Percentiles rank a stretch among this genome's conserved stretches.
phyloP scores from a whole-genome alignment of 805 yeast genomes.

The Metschnikowia amazonensis region DNA sequence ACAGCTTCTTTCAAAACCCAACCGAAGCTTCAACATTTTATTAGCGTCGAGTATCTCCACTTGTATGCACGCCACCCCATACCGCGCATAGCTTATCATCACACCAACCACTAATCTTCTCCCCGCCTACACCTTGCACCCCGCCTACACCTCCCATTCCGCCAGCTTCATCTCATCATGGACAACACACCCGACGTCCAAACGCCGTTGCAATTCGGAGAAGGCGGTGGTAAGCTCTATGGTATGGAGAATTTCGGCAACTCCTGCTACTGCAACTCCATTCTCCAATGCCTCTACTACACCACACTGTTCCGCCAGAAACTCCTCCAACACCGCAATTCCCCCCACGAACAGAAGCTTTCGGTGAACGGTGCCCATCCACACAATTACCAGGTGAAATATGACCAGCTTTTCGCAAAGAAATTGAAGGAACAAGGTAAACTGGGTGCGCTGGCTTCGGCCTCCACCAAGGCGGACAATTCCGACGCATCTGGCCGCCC shows the following conservation, averaged over 20 bases:
- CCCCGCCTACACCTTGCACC: too few species aligned
- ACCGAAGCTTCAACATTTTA: not conserved
- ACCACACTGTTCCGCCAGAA: conserved; percentile 63
- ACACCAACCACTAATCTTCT: too few species aligned
- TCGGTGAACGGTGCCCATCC: conserved; percentile 29
- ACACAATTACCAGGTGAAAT: conserved; percentile 37
- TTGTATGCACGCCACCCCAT: not conserved
- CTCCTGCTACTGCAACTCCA: conserved; percentile 93
- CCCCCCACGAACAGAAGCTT: conserved; percentile 31
- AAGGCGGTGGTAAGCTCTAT: conserved; percentile 65
- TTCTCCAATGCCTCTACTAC: conserved; percentile 82
- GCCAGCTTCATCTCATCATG: not conserved
- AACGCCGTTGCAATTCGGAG: conserved; percentile 39
- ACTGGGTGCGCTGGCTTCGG: not conserved
- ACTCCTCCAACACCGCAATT: conserved; percentile 30
- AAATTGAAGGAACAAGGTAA: conserved; percentile 29
- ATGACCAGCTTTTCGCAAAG: conserved; percentile 38
- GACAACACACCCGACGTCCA: not conserved
- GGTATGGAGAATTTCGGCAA: conserved; percentile 87
- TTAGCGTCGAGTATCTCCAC: not conserved
- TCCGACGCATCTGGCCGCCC: conserved; percentile 18
- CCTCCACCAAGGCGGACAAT: conserved; percentile 3
- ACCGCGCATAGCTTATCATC: conserved; percentile 4
- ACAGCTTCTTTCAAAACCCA: too few species aligned
- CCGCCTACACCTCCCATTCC: too few species aligned